A percentile compares a stretch with the other conserved stretches of the same genome.
Evolutionary conservation across 2,329 filamentous ascomycete genomes (phyloP).

Genomic region (Lasiodiplodia theobromae): DNA sequence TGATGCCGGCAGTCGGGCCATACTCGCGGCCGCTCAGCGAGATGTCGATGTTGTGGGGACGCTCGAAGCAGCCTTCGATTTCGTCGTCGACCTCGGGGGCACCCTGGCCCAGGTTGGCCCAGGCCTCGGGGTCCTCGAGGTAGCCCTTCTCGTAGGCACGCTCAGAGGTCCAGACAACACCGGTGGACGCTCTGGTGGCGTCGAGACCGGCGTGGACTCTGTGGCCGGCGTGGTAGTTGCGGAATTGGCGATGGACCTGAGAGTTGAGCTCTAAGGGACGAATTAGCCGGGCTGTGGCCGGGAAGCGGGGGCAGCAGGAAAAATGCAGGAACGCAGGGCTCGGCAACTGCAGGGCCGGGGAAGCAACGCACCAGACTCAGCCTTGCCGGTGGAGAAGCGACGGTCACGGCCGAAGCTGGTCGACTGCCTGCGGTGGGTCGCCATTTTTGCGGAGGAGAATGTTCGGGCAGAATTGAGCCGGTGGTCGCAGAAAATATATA

Average conservation of each 20-base stretch:
- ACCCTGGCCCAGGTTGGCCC: conserved; percentile 95
- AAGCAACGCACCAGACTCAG: conserved; percentile 21
- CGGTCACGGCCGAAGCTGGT: conserved; percentile 29
- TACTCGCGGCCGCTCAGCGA: conserved; percentile 84
- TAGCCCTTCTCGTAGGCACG: conserved; percentile 89
- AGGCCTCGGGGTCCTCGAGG: conserved; percentile 78
- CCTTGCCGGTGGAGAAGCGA: conserved; percentile 29
- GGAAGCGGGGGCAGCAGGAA: conserved; percentile 2
- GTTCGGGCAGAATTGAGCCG: neutral
- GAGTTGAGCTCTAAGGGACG: conserved; percentile 72
- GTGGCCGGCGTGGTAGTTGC: conserved; percentile 88
- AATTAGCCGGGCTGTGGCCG: conserved; percentile 1
- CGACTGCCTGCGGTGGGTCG: conserved; percentile 25
- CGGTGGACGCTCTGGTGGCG: conserved; percentile 84
- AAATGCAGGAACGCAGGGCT: conserved; percentile 7
- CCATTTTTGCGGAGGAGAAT: conserved; percentile 20
- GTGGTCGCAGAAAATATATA: conserved; percentile 22
- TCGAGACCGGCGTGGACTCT: conserved; percentile 91
- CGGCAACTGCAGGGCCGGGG: neutral
- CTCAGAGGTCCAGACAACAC: conserved; percentile 92
- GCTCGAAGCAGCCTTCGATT: conserved; percentile 85
- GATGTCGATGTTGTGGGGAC: conserved; percentile 80
- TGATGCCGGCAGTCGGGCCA: conserved; percentile 91
- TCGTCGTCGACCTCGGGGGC: conserved; percentile 94
- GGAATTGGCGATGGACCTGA: conserved; percentile 87